Evolutionary conservation across 805 yeast species (phyloP).

Genomic region (Metschnikowia rubicola): DNA sequence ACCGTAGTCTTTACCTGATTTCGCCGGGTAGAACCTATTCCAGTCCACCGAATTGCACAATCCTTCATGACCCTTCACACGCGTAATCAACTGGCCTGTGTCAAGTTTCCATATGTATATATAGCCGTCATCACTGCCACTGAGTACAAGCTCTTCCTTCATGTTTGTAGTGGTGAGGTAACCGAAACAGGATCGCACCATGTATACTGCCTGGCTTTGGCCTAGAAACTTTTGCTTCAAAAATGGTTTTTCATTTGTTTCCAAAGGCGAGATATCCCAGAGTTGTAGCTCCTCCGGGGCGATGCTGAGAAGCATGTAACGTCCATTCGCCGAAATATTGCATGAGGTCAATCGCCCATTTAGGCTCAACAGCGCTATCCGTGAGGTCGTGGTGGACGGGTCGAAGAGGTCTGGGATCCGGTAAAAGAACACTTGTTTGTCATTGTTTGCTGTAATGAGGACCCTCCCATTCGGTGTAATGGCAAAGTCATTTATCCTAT

Average conservation of each 20-base stretch:
- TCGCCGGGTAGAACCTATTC: conserved; percentile 37
- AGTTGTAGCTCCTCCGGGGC: conserved; percentile 75
- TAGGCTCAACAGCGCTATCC: conserved; percentile 46
- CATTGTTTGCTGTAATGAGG: conserved; percentile 63
- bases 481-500: conserved; percentile 65
- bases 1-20: conserved; percentile 33
- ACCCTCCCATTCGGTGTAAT: conserved; percentile 61
- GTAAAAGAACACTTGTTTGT: conserved; percentile 58
- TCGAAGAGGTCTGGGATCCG: conserved; percentile 41
- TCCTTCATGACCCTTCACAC: conserved; percentile 60
- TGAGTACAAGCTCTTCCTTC: conserved; percentile 64
- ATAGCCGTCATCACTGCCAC: conserved; percentile 81
- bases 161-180: conserved; percentile 36
- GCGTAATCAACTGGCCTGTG: conserved; percentile 62
- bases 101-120: conserved; percentile 75
- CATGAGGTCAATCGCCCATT: conserved; percentile 65
- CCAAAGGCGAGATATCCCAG: conserved; percentile 59
- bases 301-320: conserved; percentile 57
- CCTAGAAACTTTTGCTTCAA: conserved; percentile 67
- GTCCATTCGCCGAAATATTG: conserved; percentile 51
- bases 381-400: conserved; percentile 31
- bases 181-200: conserved; percentile 77
- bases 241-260: conserved; percentile 38
- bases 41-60: conserved; percentile 78
- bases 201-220: conserved; percentile 63